Conservation (phyloP, 768 basidiomycete species). For the Sporobolomyces roseus region DNA sequence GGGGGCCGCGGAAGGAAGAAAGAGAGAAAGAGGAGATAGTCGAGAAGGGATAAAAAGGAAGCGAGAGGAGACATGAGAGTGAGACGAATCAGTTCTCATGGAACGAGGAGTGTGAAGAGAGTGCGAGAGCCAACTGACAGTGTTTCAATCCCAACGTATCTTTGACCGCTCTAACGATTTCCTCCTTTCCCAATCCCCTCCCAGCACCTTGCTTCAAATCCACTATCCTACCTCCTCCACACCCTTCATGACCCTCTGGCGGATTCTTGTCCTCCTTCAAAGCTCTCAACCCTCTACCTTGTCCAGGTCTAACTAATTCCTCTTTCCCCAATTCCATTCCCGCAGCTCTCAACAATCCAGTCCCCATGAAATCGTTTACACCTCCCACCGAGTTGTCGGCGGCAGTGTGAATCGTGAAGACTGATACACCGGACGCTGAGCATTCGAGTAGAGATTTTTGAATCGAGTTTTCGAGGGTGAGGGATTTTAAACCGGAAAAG, state of each 20-base stretch:
- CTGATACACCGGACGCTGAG: slow-evolving; percentile 73
- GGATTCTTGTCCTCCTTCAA: not conserved
- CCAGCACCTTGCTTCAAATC: slow-evolving; percentile 49
- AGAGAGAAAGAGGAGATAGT: not conserved
- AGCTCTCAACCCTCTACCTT: slow-evolving; percentile 14
- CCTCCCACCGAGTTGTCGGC: slow-evolving; percentile 80
- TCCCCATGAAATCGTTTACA: slow-evolving; percentile 83
- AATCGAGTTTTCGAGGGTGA: slow-evolving; percentile 72
- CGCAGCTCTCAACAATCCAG: slow-evolving; percentile 47
- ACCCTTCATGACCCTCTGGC: slow-evolving; percentile 31
- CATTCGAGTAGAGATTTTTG: slow-evolving; percentile 76
- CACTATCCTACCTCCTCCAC: slow-evolving; percentile 31
- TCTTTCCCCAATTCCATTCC: not conserved
- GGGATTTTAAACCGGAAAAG: slow-evolving; percentile 66
- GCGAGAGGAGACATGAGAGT: too few species aligned
- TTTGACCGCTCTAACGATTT: slow-evolving; percentile 67
- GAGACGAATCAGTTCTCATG: too few species aligned
- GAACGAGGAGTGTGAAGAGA: too few species aligned
- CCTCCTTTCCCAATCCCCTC: slow-evolving; percentile 55
- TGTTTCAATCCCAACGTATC: slow-evolving; percentile 59
- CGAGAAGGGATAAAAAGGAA: not conserved
- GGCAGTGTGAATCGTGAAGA: slow-evolving; percentile 83
- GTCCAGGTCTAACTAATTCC: slow-evolving; percentile 8
- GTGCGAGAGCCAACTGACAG: slow-evolving; percentile 50
- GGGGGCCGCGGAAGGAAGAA: not conserved